Base-by-base conservation (phyloP, 257 asterid species). In the Orobanche coerulescens region DNA sequence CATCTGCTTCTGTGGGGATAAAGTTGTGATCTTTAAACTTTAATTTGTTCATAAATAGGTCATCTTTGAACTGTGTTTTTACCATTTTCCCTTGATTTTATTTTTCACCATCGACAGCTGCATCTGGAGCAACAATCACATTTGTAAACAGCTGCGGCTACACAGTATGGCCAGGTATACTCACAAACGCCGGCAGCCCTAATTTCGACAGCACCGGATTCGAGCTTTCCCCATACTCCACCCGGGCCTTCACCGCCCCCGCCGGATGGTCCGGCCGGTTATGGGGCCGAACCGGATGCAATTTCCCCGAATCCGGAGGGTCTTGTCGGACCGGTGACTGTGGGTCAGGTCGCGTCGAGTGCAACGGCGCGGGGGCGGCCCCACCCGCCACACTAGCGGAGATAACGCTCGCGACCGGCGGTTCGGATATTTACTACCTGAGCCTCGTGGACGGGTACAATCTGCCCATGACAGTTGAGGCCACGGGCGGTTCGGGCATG, bases 361-460 rank as follows among this genome's bases (percentile, higher is more conserved):
- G 98, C 79, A 78, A 75, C 42, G 98, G 98, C 1, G 72, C 92
- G 10, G 98, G 98, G 20, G 98, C 95, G 0, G 80, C 90, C 30
- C 98, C 98, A 6, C 98, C 98, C 10, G 96, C 92, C 15, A 88
- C 98, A 0, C 76, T 91, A 5, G 98, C 98, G 2, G 98, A 91
- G 94, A 78, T 91, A 75, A 83, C 96, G 0, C 75, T 91, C 20
- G 97, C 89, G 0, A 69, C 81, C 42, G 92, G 84, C 30, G 95
- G 88, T 0, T 60, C 82, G 18, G 98, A 88, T 65, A 85, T 87
- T 54, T 90, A 90, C 6, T 96, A 90, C 74, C 95, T 90, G 19
- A 90, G 97, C 75, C 90, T 91, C 1, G 97, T 91, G 7, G 97
- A 91, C 72, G 97, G 97, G 19, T 91, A 91, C 82, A 91, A 91